Percentiles rank a stretch among this genome's conserved stretches.
These are phyloP conservation scores for Trichosanthes cucumerina DNA, from an alignment of 306 rosid species.

Conservation along the genomic window DNA sequence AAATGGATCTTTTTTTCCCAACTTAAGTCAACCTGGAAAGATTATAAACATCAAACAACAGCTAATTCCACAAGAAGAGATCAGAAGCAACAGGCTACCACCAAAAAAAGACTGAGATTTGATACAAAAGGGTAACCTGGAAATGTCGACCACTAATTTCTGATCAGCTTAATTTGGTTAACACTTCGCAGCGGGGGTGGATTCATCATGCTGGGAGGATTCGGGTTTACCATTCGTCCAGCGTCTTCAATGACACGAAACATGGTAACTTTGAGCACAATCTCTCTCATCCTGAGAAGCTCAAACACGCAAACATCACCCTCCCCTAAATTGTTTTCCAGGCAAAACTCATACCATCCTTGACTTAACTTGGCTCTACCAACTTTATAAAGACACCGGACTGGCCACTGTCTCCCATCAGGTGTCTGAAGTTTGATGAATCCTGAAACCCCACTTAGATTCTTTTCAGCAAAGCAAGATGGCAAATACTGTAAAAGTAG, in stretches of 20 bases:
- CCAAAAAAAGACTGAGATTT: neutral
- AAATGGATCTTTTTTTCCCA: neutral
- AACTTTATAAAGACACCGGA: slow-evolving; percentile 76
- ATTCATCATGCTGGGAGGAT: slow-evolving; percentile 19
- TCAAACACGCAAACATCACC: slow-evolving; percentile 97
- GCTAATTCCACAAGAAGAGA: slow-evolving; percentile 1
- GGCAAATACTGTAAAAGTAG: slow-evolving; percentile 68
- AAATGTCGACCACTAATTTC: slow-evolving; percentile 31
- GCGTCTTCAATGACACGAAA: slow-evolving; percentile 60
- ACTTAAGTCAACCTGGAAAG: slow-evolving; percentile 1
- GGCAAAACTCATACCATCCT: slow-evolving; percentile 84
- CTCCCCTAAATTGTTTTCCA: slow-evolving; percentile 84
- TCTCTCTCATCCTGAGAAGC: slow-evolving; percentile 47
- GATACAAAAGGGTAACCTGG: slow-evolving; percentile 7
- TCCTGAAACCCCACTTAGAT: slow-evolving; percentile 78
- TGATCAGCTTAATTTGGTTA: slow-evolving; percentile 33
- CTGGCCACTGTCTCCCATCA: slow-evolving; percentile 80
- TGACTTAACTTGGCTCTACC: slow-evolving; percentile 95
- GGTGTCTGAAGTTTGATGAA: slow-evolving; percentile 79
- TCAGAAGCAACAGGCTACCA: slow-evolving; percentile 11
- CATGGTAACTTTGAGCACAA: slow-evolving; percentile 68
- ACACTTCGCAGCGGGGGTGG: slow-evolving; percentile 32
- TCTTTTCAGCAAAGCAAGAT: slow-evolving; percentile 93
- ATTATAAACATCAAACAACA: slow-evolving; percentile 9
- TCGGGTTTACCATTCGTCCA: slow-evolving; percentile 28